Evolutionary conservation across 495 filamentous ascomycete species (phyloP).

Genomic region (Recurvomyces mirabilis): DNA sequence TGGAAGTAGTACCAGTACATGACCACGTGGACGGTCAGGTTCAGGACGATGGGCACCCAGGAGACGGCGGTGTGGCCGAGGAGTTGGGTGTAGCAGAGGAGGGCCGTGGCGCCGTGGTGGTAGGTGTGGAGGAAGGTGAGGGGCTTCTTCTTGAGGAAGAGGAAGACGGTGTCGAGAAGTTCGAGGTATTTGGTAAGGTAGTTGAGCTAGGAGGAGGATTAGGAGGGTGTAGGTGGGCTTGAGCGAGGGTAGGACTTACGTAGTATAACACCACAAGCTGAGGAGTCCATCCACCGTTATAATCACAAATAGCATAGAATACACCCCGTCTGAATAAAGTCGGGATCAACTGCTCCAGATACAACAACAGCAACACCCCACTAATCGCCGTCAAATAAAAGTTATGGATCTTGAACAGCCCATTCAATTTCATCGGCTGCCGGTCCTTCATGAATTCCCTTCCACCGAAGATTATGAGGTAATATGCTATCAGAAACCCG

Average conservation of each 20-base stretch:
- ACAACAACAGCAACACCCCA: constrained; percentile 53
- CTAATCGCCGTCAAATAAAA: constrained; percentile 65
- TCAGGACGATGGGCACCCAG: constrained; percentile 68
- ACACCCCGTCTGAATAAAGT: constrained; percentile 55
- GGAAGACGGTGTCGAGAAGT: constrained; percentile 68
- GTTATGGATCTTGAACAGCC: constrained; percentile 70
- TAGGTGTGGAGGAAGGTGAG: constrained; percentile 81
- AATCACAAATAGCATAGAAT: constrained; percentile 61
- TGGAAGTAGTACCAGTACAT: constrained; percentile 74
- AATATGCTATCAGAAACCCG: constrained; percentile 57
- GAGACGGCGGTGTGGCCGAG: constrained; percentile 66
- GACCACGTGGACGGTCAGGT: constrained; percentile 67
- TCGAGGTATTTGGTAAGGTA: constrained; percentile 79
- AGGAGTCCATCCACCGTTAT: constrained; percentile 66
- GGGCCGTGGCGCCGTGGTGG: constrained; percentile 72
- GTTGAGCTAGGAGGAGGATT: constrained; percentile 48
- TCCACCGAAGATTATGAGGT: constrained; percentile 64
- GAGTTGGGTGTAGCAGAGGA: constrained; percentile 78
- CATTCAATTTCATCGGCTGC: constrained; percentile 53
- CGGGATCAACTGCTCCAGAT: constrained; percentile 62
- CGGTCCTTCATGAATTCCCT: constrained; percentile 61
- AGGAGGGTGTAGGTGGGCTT: constrained; percentile 3
- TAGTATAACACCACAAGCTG: constrained; percentile 69
- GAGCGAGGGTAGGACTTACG: constrained; percentile 38
- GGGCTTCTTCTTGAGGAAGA: constrained; percentile 81